A percentile compares a stretch with the other conserved stretches of the same genome.
Conservation (phyloP, 495 filamentous ascomycete genomes). For the Podospora conica region DNA sequence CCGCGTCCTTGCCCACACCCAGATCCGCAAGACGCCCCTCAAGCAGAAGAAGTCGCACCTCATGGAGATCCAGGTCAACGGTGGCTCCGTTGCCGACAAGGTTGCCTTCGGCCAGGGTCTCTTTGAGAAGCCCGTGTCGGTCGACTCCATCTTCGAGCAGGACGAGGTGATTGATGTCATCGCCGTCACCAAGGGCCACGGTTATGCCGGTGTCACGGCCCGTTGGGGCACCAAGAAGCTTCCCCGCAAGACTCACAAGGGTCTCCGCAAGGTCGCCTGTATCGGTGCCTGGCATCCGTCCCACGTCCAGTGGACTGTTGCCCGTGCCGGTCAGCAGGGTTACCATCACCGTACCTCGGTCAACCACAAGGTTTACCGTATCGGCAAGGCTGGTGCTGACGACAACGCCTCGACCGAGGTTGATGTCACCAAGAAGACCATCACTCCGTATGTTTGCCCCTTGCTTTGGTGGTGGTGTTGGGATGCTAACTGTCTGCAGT, state of each 20-base stretch:
- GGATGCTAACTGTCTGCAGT: slow-evolving; percentile 43
- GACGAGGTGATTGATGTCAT: slow-evolving; percentile 99
- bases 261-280: slow-evolving; percentile 99
- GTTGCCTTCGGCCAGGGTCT: slow-evolving; percentile 88
- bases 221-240: slow-evolving; percentile 99
- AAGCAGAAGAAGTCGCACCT: slow-evolving; percentile 99
- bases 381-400: slow-evolving; percentile 83
- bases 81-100: slow-evolving; percentile 90
- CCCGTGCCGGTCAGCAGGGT: slow-evolving; percentile 98
- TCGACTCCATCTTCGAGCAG: slow-evolving; percentile 95
- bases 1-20: slow-evolving; percentile 97
- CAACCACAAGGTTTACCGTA: slow-evolving; percentile 99
- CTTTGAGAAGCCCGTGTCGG: slow-evolving; percentile 96
- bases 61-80: slow-evolving; percentile 99
- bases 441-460: slow-evolving; percentile 81
- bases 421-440: slow-evolving; percentile 97
- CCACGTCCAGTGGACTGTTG: slow-evolving; percentile 99
- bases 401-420: slow-evolving; percentile 91
- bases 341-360: slow-evolving; percentile 99
- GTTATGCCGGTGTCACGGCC: slow-evolving; percentile 92
- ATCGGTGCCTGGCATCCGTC: slow-evolving; percentile 99
- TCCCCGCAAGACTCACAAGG: slow-evolving; percentile 99
- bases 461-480: background rate
- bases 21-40: slow-evolving; percentile 97
- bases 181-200: slow-evolving; percentile 99